A percentile compares a stretch with the other conserved stretches of the same genome.
Evolutionary conservation across 78 protist genomes (phyloP).

Genomic region (Protostelium mycophagum): DNA sequence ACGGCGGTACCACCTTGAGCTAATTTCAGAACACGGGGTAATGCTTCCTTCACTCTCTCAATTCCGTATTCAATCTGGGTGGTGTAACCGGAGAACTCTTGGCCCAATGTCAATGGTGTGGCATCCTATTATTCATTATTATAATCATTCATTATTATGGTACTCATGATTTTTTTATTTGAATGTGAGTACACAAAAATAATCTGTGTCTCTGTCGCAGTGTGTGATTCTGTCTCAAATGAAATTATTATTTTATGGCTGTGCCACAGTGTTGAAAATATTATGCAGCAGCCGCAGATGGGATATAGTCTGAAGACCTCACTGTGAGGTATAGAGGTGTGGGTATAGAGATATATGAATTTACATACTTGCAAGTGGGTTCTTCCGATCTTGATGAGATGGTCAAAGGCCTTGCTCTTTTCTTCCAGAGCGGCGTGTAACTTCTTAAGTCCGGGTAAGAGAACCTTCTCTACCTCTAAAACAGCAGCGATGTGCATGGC

Average conservation of each 20-base stretch:
- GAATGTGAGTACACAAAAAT: not conserved
- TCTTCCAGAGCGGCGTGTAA: constrained; percentile 39
- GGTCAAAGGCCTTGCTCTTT: constrained; percentile 64
- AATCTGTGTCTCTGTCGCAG: not conserved
- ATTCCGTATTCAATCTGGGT: constrained; percentile 74
- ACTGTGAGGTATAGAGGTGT: not conserved
- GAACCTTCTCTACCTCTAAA: not conserved
- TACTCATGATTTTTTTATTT: too few relatives aligned
- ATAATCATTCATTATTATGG: too few relatives aligned
- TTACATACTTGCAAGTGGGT: constrained; percentile 90
- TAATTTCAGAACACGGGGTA: constrained; percentile 69
- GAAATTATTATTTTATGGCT: too few relatives aligned
- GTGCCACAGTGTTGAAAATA: too few relatives aligned
- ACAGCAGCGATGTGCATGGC: constrained; percentile 94
- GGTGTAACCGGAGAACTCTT: constrained; percentile 87
- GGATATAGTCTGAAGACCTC: not conserved
- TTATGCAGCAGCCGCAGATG: too few relatives aligned
- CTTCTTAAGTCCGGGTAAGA: constrained; percentile 63
- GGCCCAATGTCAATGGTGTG: constrained; percentile 90
- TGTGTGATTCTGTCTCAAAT: not conserved
- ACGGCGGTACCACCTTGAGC: constrained; percentile 97
- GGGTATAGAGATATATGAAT: too few relatives aligned
- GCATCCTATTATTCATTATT: too few relatives aligned
- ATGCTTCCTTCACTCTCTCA: constrained; percentile 40
- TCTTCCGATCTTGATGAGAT: constrained; percentile 91